Evolutionary conservation across 208 protist genomes (phyloP).

Genomic region (Crithidia brevicula): DNA sequence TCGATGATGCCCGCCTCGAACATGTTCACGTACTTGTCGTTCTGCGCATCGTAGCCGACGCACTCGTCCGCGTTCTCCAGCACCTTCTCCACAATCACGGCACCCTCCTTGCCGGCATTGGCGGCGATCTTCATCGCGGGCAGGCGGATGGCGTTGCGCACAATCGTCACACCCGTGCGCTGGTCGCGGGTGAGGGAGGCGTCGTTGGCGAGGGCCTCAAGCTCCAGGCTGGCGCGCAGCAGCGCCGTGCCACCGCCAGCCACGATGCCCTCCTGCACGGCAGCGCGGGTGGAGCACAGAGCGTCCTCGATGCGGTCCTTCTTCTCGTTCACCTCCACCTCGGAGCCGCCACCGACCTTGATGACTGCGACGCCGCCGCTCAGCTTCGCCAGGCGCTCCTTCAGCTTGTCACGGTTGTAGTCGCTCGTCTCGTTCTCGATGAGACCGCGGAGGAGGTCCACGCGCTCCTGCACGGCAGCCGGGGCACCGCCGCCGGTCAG

Average conservation of each 20-base stretch:
- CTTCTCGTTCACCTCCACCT: slow-evolving; percentile 99
- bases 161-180: slow-evolving; percentile 96
- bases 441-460: slow-evolving; percentile 89
- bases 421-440: slow-evolving; percentile 89
- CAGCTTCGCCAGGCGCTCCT: slow-evolving; percentile 98
- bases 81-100: slow-evolving; percentile 98
- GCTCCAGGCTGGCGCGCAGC: slow-evolving; percentile 88
- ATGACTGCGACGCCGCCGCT: slow-evolving; percentile 97
- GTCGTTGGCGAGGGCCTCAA: slow-evolving; percentile 84
- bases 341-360: slow-evolving; percentile 98
- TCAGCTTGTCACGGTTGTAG: slow-evolving; percentile 98
- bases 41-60: slow-evolving; percentile 96
- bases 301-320: slow-evolving; percentile 99
- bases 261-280: slow-evolving; percentile 99
- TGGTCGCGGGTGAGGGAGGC: slow-evolving; percentile 89
- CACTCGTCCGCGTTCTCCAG: slow-evolving; percentile 74
- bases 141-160: slow-evolving; percentile 93
- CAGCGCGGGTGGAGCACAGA: slow-evolving; percentile 98
- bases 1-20: slow-evolving; percentile 99
- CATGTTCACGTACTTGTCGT: slow-evolving; percentile 97
- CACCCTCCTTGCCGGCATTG: slow-evolving; percentile 98
- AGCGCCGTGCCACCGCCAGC: slow-evolving; percentile 98
- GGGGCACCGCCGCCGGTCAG: slow-evolving; percentile 95
- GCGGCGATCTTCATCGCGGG: slow-evolving; percentile 95
- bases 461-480: slow-evolving; percentile 91